Base-by-base conservation (phyloP, 305 asterid genomes). In the Fraxinus ornus region DNA sequence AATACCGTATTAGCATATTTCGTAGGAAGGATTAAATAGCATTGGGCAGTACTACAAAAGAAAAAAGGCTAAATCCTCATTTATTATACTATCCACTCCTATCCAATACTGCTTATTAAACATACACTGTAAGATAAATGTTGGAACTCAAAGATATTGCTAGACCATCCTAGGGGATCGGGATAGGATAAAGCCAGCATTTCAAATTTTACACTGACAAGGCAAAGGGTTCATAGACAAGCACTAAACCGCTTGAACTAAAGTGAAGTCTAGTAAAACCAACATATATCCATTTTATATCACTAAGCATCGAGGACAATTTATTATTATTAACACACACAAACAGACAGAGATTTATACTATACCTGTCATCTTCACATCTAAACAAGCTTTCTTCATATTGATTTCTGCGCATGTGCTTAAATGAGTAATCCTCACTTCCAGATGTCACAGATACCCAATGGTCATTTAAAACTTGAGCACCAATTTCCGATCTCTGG, bases 361-460 rank as follows among this genome's bases (percentile, higher is more conserved):
- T 88, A 77, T 90, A 94, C 99, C 99, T 92, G 85, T 97, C 99
- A 85, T 97, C 99, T 89, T 97, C 99, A 83, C 99, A 97, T 90
- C 98, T 91, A 52, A 97, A 97, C 81, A 97, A 92, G 91, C 98
- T 95, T 89, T 97, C 99, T 84, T 97, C 99, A 77, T 93, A 97
- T 86, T 95, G 99, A 89, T 97, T 97, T 88, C 94, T 90, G 73
- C 98, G 90, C 98, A 97, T 97, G 88, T 97, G 98, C 79, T 93
- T 97, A 84, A 97, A 97, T 7, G 99, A 97, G 88, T 97, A 97
- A 89, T 97, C 99, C 88, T 97, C 99, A 88, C 99, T 97, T 78
- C 99, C 99, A 80, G 98, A 97, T 80, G 99, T 97, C 88, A 97
- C 99, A 85, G 99, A 97, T 77, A 97, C 98, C 98, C 98, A 97